Base-by-base conservation (phyloP, 352 stramenopile species). In the Phytophthora capsici region DNA sequence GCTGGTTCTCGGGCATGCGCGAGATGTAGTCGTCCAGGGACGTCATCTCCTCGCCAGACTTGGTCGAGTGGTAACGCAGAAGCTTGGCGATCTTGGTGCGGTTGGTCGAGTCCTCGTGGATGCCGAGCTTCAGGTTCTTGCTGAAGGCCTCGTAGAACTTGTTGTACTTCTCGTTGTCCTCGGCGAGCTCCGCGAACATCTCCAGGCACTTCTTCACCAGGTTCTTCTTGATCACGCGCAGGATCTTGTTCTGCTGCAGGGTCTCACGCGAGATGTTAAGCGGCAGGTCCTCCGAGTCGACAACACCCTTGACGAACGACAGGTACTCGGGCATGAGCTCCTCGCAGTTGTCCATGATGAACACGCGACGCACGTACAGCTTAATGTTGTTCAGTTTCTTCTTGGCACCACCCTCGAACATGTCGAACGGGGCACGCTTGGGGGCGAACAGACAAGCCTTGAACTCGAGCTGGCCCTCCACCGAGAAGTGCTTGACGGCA, bases 271-370 rank as follows among this genome's bases (percentile, higher is more conserved):
- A 99, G 77, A 99, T 99, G 91, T 99, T 99, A 13, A 99, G 86
- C 37, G 98, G 98, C 69, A 99, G 80, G 85, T 99, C 98, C 78
- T 99, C 98, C 57, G 91, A 99, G 80, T 99, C 98, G n/a, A 99
- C 98, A 51, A 99, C 96, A 84, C 98, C 98, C 90, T 99, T 98
- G 58, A 99, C 88, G 77, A 99, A 99, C 63, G 88, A 92, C 44
- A 99, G 85, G 89, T 98, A 99, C 82, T 99, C 97, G 25, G 98
- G 98, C 97, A 99, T 99, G 57, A 99, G 75, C 62, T 99, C 97
- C 82, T 99, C 97, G 77, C 97, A 99, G 89, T 99, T 99, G 89
- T 99, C 97, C 97, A 99, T 99, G 86, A 99, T 99, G 84, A 99
- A 99, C 59, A 99, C 98, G 71, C 97, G 92, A 79, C 98, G 94